Conservation (phyloP, 2,329 filamentous ascomycete genomes). For the Colletotrichum sp. region DNA sequence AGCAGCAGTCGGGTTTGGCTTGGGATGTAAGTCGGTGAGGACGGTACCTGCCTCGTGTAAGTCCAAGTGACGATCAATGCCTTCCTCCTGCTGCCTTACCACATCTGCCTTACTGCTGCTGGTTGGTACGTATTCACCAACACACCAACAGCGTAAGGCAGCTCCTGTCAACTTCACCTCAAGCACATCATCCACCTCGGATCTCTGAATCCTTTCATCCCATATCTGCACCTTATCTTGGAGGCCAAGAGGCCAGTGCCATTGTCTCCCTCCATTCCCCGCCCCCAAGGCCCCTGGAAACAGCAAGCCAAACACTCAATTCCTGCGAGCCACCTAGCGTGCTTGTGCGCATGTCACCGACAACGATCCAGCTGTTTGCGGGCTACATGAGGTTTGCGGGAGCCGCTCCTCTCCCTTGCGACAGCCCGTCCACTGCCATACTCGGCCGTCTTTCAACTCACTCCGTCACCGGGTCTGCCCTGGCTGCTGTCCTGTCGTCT, state of each 20-base stretch:
- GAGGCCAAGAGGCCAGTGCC: neutral
- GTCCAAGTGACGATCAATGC: neutral
- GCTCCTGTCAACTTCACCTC: neutral
- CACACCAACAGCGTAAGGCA: neutral
- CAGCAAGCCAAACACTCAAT: neutral
- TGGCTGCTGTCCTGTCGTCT: neutral
- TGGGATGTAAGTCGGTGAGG: neutral
- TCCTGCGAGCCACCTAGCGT: neutral
- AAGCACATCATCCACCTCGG: neutral
- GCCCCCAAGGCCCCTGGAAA: neutral
- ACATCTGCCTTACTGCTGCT: neutral
- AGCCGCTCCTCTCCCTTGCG: neutral
- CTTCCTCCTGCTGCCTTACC: neutral
- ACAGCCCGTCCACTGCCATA: neutral
- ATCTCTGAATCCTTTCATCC: neutral
- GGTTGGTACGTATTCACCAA: neutral
- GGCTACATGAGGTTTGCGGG: neutral
- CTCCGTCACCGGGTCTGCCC: neutral
- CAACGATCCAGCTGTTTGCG: neutral
- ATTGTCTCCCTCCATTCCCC: neutral
- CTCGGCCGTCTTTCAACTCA: neutral
- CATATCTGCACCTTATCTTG: neutral
- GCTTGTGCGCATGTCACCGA: neutral
- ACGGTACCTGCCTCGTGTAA: neutral
- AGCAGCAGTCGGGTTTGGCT: neutral